phyloP scores from a whole-genome alignment of 1,139 yeast species.

The Hemisphaericaspora xylofermentans region DNA sequence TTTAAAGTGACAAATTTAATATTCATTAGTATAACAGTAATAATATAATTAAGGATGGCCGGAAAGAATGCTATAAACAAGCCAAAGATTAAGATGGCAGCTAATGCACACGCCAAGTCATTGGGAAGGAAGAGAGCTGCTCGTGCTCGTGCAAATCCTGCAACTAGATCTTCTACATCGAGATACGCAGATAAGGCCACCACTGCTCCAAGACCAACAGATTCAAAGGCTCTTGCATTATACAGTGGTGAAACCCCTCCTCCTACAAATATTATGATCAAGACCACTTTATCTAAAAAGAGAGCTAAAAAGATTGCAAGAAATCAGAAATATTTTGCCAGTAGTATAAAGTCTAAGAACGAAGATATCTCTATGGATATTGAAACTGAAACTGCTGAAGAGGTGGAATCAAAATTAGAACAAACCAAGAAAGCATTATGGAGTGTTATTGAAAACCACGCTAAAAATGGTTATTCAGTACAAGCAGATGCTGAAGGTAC shows the following conservation, averaged over 20 bases:
- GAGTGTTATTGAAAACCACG: constrained; percentile 60
- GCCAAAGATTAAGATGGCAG: constrained; percentile 63
- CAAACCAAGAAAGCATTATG: constrained; percentile 67
- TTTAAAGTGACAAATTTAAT: too few species aligned
- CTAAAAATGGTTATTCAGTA: constrained; percentile 41
- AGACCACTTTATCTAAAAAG: constrained; percentile 70
- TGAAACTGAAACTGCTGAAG: constrained; percentile 32
- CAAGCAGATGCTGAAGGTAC: constrained; percentile 69
- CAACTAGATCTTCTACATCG: constrained; percentile 48
- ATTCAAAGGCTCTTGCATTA: constrained; percentile 65
- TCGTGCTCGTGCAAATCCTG: constrained; percentile 46
- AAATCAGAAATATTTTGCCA: constrained; percentile 66
- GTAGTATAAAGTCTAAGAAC: constrained; percentile 48
- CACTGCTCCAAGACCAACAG: constrained; percentile 44
- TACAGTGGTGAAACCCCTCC: constrained; percentile 44
- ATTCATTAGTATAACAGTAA: too few species aligned
- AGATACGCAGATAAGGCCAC: constrained; percentile 32
- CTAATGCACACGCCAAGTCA: constrained; percentile 53
- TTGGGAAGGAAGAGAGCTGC: constrained; percentile 58
- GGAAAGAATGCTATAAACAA: constrained; percentile 77
- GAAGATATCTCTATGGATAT: constrained; percentile 50
- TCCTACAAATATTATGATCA: constrained; percentile 49
- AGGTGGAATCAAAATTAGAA: constrained; percentile 37
- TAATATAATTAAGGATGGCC: constrained; percentile 59
- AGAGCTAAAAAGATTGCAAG: constrained; percentile 80